A percentile compares a stretch with the other conserved stretches of the same genome.
These are phyloP conservation scores for Selaginella tamariscina DNA, from an alignment of 75 land plant species.

Conservation along the genomic window DNA sequence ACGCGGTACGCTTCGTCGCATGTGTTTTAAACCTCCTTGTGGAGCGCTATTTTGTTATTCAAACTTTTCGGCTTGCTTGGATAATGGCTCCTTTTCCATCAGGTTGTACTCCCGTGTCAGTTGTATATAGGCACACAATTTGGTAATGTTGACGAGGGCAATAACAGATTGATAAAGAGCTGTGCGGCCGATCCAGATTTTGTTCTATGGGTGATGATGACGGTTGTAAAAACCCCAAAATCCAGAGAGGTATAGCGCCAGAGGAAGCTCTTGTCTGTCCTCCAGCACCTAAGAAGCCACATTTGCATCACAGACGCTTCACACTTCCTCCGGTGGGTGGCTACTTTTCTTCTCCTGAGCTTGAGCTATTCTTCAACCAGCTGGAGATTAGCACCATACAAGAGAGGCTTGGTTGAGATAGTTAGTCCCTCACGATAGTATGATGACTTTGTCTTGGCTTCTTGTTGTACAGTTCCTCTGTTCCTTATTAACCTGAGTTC, in stretches of 20 bases:
- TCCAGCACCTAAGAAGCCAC: neutral
- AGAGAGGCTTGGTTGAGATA: neutral
- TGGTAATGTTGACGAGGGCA: neutral
- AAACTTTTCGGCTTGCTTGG: neutral
- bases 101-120: neutral
- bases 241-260: neutral
- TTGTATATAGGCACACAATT: neutral
- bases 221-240: neutral
- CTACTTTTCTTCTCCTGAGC: neutral
- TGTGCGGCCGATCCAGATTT: neutral
- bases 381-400: neutral
- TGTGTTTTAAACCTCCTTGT: neutral
- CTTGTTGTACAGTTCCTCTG: no score
- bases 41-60: neutral
- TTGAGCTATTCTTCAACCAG: neutral
- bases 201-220: neutral
- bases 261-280: neutral
- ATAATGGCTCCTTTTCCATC: neutral
- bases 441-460: no score
- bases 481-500: no score
- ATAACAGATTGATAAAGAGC: neutral
- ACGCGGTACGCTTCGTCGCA: neutral
- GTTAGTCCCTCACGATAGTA: no score
- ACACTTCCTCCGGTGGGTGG: neutral
- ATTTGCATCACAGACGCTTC: neutral